Conservation (phyloP, 331 rosid species). For the Ulmus americana region DNA sequence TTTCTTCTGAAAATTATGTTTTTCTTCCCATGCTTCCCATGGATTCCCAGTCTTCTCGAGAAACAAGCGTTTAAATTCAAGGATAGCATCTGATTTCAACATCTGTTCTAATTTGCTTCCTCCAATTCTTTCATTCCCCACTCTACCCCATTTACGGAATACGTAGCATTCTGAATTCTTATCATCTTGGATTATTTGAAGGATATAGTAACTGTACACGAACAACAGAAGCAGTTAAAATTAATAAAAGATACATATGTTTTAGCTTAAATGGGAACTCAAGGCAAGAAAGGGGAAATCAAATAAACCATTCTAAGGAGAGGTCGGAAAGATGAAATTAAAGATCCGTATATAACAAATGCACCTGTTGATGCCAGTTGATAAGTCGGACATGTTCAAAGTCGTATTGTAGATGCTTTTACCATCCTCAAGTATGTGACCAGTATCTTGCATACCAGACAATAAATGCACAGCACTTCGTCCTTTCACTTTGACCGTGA, state of each 20-base stretch:
- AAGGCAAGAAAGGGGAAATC: background rate
- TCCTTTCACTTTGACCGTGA: constrained; percentile 91
- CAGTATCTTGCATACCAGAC: constrained; percentile 81
- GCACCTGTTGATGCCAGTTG: constrained; percentile 83
- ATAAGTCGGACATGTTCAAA: constrained; percentile 82
- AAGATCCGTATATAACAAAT: background rate
- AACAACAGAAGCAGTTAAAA: constrained; percentile 19
- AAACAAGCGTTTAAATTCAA: constrained; percentile 73
- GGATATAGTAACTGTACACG: constrained; percentile 66
- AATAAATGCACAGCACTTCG: constrained; percentile 80
- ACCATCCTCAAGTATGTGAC: constrained; percentile 91
- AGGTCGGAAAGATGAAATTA: background rate
- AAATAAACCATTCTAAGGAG: background rate
- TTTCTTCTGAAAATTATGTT: constrained; percentile 70
- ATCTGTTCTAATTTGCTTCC: constrained; percentile 61
- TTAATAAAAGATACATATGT: background rate
- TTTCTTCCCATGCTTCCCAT: constrained; percentile 95
- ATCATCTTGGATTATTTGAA: constrained; percentile 90
- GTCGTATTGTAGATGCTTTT: constrained; percentile 82
- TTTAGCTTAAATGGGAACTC: background rate
- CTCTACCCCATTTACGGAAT: constrained; percentile 98
- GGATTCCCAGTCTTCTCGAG: constrained; percentile 92
- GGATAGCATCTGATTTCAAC: constrained; percentile 68
- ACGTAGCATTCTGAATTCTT: constrained; percentile 67
- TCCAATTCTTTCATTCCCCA: constrained; percentile 90